phyloP scores from a whole-genome alignment of 73 alveolate species.

The Tetrahymena malaccensis region DNA sequence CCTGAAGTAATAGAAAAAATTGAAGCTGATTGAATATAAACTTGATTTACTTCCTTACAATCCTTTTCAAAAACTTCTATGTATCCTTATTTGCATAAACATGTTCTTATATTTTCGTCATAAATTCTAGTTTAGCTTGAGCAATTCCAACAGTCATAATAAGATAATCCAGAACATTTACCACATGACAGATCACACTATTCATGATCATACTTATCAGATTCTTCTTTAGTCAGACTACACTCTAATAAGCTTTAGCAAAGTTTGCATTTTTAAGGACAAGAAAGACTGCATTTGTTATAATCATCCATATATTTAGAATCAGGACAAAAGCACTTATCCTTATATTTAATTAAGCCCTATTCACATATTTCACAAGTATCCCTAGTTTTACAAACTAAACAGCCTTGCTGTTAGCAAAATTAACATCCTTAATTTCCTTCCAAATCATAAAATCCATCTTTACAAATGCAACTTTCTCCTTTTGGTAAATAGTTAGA shows the following conservation, averaged over 20 bases:
- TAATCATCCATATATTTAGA: neutral
- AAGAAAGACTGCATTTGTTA: neutral
- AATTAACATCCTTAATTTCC: neutral
- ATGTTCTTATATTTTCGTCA: neutral
- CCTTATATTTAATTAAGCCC: neutral
- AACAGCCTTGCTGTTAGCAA: neutral
- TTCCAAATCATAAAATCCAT: neutral
- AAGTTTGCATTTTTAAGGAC: neutral
- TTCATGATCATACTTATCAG: neutral
- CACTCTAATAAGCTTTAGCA: neutral
- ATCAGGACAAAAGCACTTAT: neutral
- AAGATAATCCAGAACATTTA: neutral
- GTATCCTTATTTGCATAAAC: neutral
- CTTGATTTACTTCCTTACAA: neutral
- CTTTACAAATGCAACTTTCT: neutral
- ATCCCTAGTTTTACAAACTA: neutral
- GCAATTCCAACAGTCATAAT: neutral
- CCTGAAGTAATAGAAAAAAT: neutral
- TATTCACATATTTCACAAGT: neutral
- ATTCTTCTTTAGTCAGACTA: neutral
- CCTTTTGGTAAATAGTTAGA: neutral
- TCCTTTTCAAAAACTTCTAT: neutral
- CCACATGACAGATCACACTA: neutral
- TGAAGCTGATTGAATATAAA: neutral
- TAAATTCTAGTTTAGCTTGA: neutral